Evolutionary conservation across 2,329 filamentous ascomycete genomes (phyloP).

Genomic region (Microthyrium microscopicum): DNA sequence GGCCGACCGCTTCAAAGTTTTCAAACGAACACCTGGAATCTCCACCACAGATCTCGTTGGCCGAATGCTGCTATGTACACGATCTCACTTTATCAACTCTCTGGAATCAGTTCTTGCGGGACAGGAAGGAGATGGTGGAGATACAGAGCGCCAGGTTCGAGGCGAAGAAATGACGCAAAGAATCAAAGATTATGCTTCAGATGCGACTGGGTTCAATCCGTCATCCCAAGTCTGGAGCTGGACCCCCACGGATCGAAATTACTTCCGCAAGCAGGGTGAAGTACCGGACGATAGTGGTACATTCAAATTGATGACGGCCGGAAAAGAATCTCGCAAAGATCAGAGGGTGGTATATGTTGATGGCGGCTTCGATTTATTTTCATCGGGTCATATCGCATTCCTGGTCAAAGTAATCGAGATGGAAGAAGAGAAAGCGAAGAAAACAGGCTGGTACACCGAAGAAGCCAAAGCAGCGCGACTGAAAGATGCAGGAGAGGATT

Average conservation of each 20-base stretch:
- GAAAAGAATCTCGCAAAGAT: conserved; percentile 53
- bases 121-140: conserved; percentile 53
- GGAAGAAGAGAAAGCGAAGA: conserved; percentile 52
- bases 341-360: conserved; percentile 90
- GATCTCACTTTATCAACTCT: conserved; percentile 78
- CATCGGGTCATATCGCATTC: conserved; percentile 92
- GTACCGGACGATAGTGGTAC: conserved; percentile 11
- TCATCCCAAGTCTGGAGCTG: conserved; percentile 80
- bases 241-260: conserved; percentile 35
- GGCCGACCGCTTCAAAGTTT: conserved; percentile 85
- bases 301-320: conserved; percentile 53
- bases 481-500: conserved; percentile 50
- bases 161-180: conserved; percentile 58
- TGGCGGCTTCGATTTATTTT: conserved; percentile 92
- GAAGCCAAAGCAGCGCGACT: conserved; percentile 46
- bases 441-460: conserved; percentile 58
- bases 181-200: conserved; percentile 74
- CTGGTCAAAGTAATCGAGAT: conserved; percentile 57
- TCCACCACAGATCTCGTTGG: conserved; percentile 97
- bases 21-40: conserved; percentile 90
- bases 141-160: conserved; percentile 46
- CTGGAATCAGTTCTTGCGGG: conserved; percentile 53
- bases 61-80: conserved; percentile 92
- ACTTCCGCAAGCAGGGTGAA: too few relatives aligned
- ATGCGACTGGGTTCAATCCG: conserved; percentile 61